Evolutionary conservation across 768 basidiomycete genomes (phyloP).

Genomic region (Lentinula sp.): DNA sequence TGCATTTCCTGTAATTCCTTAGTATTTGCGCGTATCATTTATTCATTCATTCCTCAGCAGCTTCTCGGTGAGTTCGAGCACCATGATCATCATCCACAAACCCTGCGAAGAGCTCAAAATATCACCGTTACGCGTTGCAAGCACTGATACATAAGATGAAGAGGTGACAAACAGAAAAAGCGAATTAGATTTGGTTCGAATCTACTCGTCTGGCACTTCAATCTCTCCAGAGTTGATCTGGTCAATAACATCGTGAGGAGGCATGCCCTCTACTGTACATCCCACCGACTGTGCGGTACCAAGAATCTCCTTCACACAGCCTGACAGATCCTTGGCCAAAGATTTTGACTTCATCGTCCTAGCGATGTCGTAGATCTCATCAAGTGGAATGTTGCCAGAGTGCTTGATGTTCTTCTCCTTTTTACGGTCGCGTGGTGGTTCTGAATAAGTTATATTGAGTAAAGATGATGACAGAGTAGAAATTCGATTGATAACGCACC

Average conservation of each 20-base stretch:
- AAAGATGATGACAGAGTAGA: not conserved
- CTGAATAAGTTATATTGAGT: constrained; percentile 31
- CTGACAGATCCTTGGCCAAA: constrained; percentile 84
- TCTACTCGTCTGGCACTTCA: constrained; percentile 83
- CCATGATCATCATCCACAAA: too few species aligned
- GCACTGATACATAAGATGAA: not conserved
- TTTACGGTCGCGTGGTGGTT: constrained; percentile 98
- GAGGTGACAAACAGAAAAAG: not conserved
- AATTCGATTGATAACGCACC: constrained; percentile 43
- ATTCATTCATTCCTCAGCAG: too few species aligned
- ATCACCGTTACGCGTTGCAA: not conserved
- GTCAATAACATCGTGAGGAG: constrained; percentile 91
- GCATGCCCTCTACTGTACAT: constrained; percentile 91
- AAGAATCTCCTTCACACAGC: constrained; percentile 94
- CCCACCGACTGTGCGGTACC: constrained; percentile 96
- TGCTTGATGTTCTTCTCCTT: constrained; percentile 99
- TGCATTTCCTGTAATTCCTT: too few species aligned
- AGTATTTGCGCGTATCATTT: too few species aligned
- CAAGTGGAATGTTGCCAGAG: constrained; percentile 86
- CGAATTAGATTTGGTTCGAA: constrained; percentile 5
- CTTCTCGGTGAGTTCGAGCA: too few species aligned
- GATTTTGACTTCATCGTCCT: constrained; percentile 95
- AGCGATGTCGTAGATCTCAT: constrained; percentile 93
- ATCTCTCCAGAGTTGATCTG: constrained; percentile 79
- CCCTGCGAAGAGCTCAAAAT: too few species aligned